Evolutionary conservation across 306 rosid species (phyloP).

Genomic region (Cucumis hystrix): DNA sequence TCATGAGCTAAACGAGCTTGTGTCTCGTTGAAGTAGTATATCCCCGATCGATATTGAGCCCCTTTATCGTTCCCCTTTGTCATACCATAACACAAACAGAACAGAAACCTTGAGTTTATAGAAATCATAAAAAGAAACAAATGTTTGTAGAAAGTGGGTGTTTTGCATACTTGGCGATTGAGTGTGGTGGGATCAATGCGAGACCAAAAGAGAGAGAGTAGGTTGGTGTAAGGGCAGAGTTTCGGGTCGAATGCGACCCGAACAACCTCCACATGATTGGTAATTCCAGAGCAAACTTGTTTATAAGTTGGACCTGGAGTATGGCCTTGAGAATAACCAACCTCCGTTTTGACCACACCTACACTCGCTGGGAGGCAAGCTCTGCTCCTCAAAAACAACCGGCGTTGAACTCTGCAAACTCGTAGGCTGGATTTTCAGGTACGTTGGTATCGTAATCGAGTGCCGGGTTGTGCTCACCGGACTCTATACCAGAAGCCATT

Average conservation of each 20-base stretch:
- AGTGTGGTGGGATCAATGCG: constrained; percentile 60
- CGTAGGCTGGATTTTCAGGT: constrained; percentile 38
- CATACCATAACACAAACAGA: not conserved
- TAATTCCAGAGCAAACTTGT: constrained; percentile 45
- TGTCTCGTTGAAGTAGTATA: constrained; percentile 54
- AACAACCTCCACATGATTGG: constrained; percentile 69
- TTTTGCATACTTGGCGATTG: constrained; percentile 54
- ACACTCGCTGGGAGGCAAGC: constrained; percentile 53
- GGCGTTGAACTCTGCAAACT: constrained; percentile 67
- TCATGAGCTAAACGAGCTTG: constrained; percentile 54
- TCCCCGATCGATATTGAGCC: constrained; percentile 74
- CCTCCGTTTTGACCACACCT: constrained; percentile 73
- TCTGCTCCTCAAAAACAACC: constrained; percentile 95
- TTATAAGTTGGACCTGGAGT: constrained; percentile 44
- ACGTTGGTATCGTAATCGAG: constrained; percentile 39
- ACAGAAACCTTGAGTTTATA: not conserved
- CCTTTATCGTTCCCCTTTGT: constrained; percentile 74
- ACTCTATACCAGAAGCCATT: not conserved
- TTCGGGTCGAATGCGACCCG: constrained; percentile 71
- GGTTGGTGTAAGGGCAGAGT: constrained; percentile 32
- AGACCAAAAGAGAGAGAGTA: constrained; percentile 59
- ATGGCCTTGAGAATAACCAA: constrained; percentile 78
- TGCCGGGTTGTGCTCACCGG: constrained; percentile 27
- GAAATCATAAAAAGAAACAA: not conserved
- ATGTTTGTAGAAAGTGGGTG: not conserved